Base-by-base conservation (phyloP, 2,329 filamentous ascomycete genomes). In the Colletotrichum sp. region DNA sequence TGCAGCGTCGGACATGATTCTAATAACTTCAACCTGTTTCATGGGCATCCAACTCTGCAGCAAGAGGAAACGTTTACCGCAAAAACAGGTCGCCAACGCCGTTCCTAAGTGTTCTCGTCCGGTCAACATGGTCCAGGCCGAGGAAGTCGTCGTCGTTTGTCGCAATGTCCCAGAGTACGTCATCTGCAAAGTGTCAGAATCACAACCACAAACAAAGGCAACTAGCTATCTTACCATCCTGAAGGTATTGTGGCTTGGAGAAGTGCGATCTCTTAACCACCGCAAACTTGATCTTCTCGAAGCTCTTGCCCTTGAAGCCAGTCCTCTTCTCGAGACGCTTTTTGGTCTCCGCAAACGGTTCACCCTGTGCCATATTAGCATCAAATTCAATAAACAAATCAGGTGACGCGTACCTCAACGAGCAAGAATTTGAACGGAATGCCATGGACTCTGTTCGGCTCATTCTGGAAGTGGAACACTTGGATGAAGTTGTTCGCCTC, bases 241-340 rank as follows among this genome's bases (percentile, higher is more conserved):
- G 92, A 62, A 99, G 88, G 86, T 97, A 97, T 75, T 92, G 90
- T 30, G 96, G 94, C 81, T 94, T 95, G 52, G 94, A 92, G 85
- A 95, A 97, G 56, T 88, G 88, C 67, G 92, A 89, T 83, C 94
- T 89, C 83, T 93, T 89, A 67, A 98, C 91, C 36, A 98, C 86
- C 8, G 96, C 94, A 87, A 99, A 98, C 85, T 97, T 98, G 85
- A 99, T 97, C 89, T 98, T 98, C 85, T 99, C 96, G 79, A 99
- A 96, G 78, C 95, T 95, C 89, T 99, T 99, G 84, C 97, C 97
- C 86, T 98, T 98, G 86, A 99, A 93, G 30, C 96, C 96, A 1
- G 95, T 98, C 75, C 96, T 91, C 84, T 96, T 96, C 79, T 97
- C 96, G 6, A 99, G 88, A n/a, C 97, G 93, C 86, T 98, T 95